phyloP scores from a whole-genome alignment of 2,329 filamentous ascomycete genomes.

The Exophiala mesophila region DNA sequence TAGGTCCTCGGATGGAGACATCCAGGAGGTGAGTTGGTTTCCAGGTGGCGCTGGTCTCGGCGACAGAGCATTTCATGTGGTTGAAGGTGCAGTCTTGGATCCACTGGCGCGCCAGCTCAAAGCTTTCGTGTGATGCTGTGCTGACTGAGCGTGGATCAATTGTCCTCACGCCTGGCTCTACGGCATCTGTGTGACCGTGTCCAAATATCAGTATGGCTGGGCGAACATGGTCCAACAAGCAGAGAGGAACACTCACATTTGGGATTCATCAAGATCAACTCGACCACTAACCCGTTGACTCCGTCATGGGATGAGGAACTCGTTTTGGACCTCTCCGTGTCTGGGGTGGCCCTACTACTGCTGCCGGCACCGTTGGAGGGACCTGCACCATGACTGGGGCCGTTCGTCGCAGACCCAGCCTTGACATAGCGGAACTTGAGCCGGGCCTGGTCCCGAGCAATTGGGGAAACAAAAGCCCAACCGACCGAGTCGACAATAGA shows the following conservation, averaged over 20 bases:
- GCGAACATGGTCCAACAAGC: too few species aligned
- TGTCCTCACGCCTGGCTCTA: constrained; percentile 25
- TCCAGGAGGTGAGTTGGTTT: constrained; percentile 27
- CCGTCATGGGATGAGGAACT: constrained; percentile 10
- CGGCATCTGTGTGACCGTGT: constrained; percentile 20
- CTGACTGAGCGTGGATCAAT: constrained; percentile 21
- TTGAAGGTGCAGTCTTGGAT: constrained; percentile 27
- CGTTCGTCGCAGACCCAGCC: neutral
- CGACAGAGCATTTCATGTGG: constrained; percentile 27
- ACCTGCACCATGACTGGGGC: neutral
- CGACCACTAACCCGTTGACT: constrained; percentile 15
- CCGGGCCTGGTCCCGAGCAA: constrained; percentile 25
- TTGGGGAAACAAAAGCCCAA: constrained; percentile 23
- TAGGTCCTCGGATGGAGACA: constrained; percentile 21
- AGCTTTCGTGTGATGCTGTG: constrained; percentile 23
- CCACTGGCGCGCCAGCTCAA: constrained; percentile 25
- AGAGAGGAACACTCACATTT: constrained; percentile 18
- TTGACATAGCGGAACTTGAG: constrained; percentile 26
- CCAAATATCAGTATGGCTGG: neutral
- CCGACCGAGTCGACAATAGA: constrained; percentile 13
- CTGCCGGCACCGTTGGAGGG: neutral
- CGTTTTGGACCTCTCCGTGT: constrained; percentile 11
- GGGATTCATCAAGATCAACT: constrained; percentile 27
- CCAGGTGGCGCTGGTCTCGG: constrained; percentile 18
- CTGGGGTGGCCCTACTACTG: constrained; percentile 9